These are phyloP conservation scores for Oryza nivara DNA, from an alignment of 176 grass and related monocot genomes.

Conservation along the genomic window DNA sequence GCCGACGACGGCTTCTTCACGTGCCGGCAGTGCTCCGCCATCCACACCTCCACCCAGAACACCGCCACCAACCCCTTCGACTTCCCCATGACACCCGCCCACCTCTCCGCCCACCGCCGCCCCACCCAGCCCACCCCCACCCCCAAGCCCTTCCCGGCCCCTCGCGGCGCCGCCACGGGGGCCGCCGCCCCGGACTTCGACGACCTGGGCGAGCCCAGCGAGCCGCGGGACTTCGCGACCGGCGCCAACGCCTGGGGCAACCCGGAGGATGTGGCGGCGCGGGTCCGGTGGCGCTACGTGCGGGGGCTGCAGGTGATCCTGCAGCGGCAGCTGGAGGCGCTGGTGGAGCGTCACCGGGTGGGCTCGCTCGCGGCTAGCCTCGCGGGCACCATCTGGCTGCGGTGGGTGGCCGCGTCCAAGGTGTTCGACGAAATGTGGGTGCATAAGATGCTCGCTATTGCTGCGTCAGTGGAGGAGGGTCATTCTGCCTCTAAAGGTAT, in stretches of 20 bases:
- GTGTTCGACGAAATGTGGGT: constrained; percentile 73
- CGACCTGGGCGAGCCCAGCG: constrained; percentile 18
- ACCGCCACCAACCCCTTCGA: constrained; percentile 50
- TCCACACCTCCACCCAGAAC: constrained; percentile 53
- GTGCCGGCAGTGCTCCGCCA: constrained; percentile 55
- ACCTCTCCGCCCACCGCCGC: constrained; percentile 27
- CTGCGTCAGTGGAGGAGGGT: background rate
- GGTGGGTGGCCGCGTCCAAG: constrained; percentile 52
- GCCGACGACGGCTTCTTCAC: constrained; percentile 56
- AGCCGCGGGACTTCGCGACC: constrained; percentile 53
- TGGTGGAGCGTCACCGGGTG: constrained; percentile 68
- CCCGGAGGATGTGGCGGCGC: constrained; percentile 25
- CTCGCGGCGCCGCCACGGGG: background rate
- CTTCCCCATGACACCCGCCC: background rate
- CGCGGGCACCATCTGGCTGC: constrained; percentile 58
- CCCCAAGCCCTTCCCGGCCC: constrained; percentile 19
- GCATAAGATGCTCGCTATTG: constrained; percentile 39
- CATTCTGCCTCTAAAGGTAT: constrained; percentile 22
- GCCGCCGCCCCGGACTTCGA: constrained; percentile 23
- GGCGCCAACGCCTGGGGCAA: background rate
- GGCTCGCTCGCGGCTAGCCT: constrained; percentile 64
- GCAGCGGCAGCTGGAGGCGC: constrained; percentile 65
- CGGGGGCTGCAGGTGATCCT: constrained; percentile 80
- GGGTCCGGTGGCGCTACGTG: constrained; percentile 61
- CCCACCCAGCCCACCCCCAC: constrained; percentile 28